Evolutionary conservation across 108 stramenopile genomes (phyloP).

Genomic region (Cyclotella cryptica): DNA sequence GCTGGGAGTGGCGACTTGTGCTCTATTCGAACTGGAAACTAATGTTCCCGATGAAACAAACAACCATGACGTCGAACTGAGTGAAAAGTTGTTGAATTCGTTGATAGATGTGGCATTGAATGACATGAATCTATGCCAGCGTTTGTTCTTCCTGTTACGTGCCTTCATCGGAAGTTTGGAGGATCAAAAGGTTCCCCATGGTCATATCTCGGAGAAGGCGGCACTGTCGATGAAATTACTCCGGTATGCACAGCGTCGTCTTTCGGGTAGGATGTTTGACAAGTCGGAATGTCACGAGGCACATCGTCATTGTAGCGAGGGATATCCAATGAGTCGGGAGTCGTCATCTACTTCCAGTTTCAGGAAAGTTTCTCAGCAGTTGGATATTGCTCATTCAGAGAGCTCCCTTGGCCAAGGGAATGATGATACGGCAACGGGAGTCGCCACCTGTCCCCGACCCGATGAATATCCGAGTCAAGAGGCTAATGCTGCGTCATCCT

Average conservation of each 20-base stretch:
- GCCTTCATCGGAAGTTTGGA: conserved; percentile 58
- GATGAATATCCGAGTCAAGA: neutral
- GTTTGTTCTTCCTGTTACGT: conserved; percentile 59
- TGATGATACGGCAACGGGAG: neutral
- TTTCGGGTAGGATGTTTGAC: conserved; percentile 47
- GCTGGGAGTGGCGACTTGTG: conserved; percentile 45
- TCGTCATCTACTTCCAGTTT: conserved; percentile 35
- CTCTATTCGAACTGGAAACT: conserved; percentile 32
- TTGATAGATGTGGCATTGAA: conserved; percentile 52
- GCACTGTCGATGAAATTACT: conserved; percentile 26
- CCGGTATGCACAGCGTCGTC: conserved; percentile 46
- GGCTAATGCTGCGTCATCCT: neutral
- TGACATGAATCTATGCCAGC: conserved; percentile 59
- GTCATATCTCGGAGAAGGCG: neutral
- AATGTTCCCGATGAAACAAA: conserved; percentile 15
- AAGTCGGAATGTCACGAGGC: conserved; percentile 24
- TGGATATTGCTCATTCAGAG: conserved; percentile 35
- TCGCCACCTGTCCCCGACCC: neutral
- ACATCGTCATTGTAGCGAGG: conserved; percentile 31
- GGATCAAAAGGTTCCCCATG: conserved; percentile 18
- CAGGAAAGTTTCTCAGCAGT: conserved; percentile 15
- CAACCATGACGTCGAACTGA: neutral
- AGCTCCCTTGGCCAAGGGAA: conserved; percentile 3
- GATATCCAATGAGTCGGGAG: conserved; percentile 45
- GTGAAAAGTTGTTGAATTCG: conserved; percentile 46